Conservation (phyloP, 2,329 filamentous ascomycete species). For the Acrocalymma vagum region DNA sequence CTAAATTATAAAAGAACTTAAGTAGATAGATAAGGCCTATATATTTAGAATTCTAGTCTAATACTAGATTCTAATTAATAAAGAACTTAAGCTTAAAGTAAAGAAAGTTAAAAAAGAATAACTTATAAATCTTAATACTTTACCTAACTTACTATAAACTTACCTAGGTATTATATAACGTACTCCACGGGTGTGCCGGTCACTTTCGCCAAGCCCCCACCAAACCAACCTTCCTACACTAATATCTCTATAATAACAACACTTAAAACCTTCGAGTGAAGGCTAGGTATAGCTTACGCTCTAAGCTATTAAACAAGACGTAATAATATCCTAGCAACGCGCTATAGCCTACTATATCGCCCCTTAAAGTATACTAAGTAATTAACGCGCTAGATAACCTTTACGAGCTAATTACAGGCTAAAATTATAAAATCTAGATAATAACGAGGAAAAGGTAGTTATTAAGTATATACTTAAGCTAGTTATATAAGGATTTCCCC, state of each 20-base stretch:
- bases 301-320: constrained; percentile 4
- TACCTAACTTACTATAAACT: too few species aligned
- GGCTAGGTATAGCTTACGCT: constrained; percentile 6
- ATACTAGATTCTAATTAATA: too few species aligned
- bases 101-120: constrained; percentile 14
- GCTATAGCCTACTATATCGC: constrained; percentile 7
- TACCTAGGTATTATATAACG: too few species aligned
- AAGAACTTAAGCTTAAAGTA: too few species aligned
- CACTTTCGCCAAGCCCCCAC: constrained; percentile 3
- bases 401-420: background rate
- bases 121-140: constrained; percentile 4
- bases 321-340: constrained; percentile 3
- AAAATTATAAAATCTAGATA: constrained; percentile 2
- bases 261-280: background rate
- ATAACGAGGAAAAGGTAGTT: constrained; percentile 3
- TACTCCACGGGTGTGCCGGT: background rate
- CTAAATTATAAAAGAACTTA: too few species aligned
- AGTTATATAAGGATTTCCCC: constrained; percentile 5
- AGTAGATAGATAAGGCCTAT: too few species aligned
- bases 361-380: background rate
- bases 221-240: background rate
- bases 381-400: constrained; percentile 1
- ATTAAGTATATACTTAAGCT: constrained; percentile 1
- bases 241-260: background rate
- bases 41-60: too few species aligned